Evolutionary conservation across 2,329 filamentous ascomycete genomes (phyloP).

Genomic region (Leptographium procerum): DNA sequence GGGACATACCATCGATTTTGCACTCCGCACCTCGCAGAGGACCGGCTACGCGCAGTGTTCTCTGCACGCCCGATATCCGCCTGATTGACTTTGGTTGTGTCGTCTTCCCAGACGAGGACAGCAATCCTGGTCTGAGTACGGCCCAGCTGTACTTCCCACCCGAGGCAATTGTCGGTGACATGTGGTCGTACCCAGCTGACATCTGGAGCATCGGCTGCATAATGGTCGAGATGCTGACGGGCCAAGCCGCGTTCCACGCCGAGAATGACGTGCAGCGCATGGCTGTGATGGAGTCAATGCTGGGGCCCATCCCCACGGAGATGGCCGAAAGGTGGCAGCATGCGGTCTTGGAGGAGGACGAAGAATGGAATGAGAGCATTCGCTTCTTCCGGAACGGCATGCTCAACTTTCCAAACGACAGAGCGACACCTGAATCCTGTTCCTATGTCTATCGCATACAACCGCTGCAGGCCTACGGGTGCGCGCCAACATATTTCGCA

Average conservation of each 20-base stretch:
- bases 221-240: slow-evolving; percentile 99
- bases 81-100: not conserved
- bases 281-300: not conserved
- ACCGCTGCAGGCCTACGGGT: no score
- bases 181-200: slow-evolving; percentile 96
- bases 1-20: not conserved
- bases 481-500: not conserved
- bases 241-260: slow-evolving; percentile 39
- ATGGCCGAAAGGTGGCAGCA: no score
- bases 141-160: slow-evolving; percentile 61
- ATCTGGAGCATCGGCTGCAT: slow-evolving; percentile 98
- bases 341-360: no score
- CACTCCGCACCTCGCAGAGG: no score
- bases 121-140: no score
- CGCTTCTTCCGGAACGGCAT: not conserved
- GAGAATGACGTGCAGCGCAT: not conserved
- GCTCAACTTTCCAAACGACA: not conserved
- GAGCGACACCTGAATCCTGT: no score
- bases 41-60: not conserved
- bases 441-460: no score
- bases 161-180: slow-evolving; percentile 82
- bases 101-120: not conserved
- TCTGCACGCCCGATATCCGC: not conserved
- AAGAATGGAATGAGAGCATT: no score
- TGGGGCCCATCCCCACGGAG: no score